Conservation (phyloP, 345 rosid genomes). For the Bretschneidera sinensis region DNA sequence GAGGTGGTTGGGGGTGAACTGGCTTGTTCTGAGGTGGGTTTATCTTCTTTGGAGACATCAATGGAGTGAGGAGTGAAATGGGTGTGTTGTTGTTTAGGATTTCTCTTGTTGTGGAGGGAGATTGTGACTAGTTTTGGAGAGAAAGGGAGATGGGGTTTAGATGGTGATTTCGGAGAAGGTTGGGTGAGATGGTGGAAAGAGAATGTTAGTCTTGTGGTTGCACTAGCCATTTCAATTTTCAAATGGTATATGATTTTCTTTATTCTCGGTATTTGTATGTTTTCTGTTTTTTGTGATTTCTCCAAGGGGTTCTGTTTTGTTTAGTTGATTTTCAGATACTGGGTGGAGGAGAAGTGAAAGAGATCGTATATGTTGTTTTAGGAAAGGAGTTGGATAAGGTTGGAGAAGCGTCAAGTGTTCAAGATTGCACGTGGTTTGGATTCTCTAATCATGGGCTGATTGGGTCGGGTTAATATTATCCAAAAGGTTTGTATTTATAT, state of each 20-base stretch:
- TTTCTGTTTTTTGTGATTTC: too few relatives aligned
- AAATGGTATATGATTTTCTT: too few relatives aligned
- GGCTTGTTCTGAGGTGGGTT: conserved; percentile 28
- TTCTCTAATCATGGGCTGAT: neutral
- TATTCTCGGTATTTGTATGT: too few relatives aligned
- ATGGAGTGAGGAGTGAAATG: conserved; percentile 32
- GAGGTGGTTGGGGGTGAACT: conserved; percentile 10
- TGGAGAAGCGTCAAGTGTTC: conserved; percentile 12
- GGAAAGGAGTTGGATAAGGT: conserved; percentile 30
- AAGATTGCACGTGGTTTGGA: neutral
- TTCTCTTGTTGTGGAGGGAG: conserved; percentile 16
- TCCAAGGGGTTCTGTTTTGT: neutral
- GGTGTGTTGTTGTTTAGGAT: conserved; percentile 15
- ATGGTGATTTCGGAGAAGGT: conserved; percentile 14
- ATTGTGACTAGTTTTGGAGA: conserved; percentile 23
- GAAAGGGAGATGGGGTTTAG: conserved; percentile 10
- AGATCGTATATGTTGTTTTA: conserved; percentile 38
- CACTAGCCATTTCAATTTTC: conserved; percentile 56
- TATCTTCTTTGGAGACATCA: conserved; percentile 79
- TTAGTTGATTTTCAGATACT: conserved; percentile 6
- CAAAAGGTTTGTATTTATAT: too few relatives aligned
- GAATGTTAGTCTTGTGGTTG: conserved; percentile 51
- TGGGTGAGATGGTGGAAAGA: conserved; percentile 52
- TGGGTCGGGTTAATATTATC: neutral
- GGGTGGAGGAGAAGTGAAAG: conserved; percentile 37